Evolutionary conservation across 225 moss, liverwort and hornwort genomes (phyloP).

Genomic region (Polytrichum commune): DNA sequence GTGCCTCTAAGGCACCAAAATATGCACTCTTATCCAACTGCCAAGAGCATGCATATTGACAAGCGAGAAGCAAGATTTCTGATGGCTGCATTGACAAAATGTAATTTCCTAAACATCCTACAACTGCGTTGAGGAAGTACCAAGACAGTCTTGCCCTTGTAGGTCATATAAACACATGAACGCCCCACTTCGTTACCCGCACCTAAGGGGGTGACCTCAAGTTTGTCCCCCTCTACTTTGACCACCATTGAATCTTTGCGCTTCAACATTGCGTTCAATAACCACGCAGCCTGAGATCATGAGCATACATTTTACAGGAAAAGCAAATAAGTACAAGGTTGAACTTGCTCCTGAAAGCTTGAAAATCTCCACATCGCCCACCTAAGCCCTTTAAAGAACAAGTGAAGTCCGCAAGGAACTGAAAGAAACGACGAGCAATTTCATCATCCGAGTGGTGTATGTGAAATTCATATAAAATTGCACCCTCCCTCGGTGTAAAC

Average conservation of each 20-base stretch:
- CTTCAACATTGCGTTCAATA: conserved; percentile 61
- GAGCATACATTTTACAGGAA: not conserved
- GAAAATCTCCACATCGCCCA: too few species aligned
- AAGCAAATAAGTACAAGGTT: not conserved
- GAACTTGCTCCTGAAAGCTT: too few species aligned
- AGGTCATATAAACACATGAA: conserved; percentile 95
- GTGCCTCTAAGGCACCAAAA: too few species aligned
- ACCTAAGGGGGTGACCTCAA: conserved; percentile 88
- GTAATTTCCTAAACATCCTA: too few species aligned
- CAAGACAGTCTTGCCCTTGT: conserved; percentile 95
- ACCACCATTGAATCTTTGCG: conserved; percentile 64
- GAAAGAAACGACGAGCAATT: too few species aligned
- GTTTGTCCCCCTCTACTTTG: conserved; percentile 79
- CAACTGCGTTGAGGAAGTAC: conserved; percentile 37
- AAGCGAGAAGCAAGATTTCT: not conserved
- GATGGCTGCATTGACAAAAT: too few species aligned
- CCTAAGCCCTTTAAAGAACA: too few species aligned
- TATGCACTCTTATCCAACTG: not conserved
- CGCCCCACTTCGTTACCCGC: conserved; percentile 98
- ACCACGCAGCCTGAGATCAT: not conserved
- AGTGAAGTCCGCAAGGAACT: too few species aligned
- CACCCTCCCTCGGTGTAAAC: too few species aligned
- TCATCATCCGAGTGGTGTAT: too few species aligned
- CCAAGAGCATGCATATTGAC: not conserved
- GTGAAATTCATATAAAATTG: too few species aligned